phyloP scores from a whole-genome alignment of 208 protist species.

The Leishmania tropica region DNA sequence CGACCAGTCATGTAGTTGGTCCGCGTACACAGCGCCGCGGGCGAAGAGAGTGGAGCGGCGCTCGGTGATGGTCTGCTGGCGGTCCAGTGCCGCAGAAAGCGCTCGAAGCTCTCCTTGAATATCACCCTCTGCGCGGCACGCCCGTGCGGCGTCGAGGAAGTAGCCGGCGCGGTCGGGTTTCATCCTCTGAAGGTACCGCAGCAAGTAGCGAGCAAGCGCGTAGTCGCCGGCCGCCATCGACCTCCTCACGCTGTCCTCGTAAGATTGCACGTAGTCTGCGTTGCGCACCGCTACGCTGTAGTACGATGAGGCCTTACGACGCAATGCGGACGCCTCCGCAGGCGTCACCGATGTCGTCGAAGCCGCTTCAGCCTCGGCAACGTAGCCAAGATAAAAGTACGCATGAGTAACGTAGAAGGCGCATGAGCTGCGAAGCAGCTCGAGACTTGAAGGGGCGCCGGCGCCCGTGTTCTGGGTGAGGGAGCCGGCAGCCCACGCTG shows the following conservation, averaged over 20 bases:
- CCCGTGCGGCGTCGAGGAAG: slow-evolving; percentile 62
- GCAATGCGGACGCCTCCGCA: slow-evolving; percentile 21
- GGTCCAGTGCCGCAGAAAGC: slow-evolving; percentile 79
- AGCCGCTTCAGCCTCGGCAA: slow-evolving; percentile 27
- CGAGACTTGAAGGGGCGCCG: slow-evolving; percentile 10
- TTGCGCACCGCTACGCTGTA: slow-evolving; percentile 51
- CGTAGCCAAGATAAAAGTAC: slow-evolving; percentile 79
- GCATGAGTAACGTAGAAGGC: slow-evolving; percentile 77
- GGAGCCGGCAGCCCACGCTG: slow-evolving; percentile 20
- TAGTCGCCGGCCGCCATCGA: slow-evolving; percentile 59
- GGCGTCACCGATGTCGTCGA: slow-evolving; percentile 8
- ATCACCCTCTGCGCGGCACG: slow-evolving; percentile 60
- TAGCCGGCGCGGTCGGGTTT: slow-evolving; percentile 56
- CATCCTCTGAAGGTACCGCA: slow-evolving; percentile 67
- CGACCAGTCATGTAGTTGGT: slow-evolving; percentile 55
- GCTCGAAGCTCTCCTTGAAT: slow-evolving; percentile 50
- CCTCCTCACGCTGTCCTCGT: slow-evolving; percentile 58
- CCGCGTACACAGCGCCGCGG: slow-evolving; percentile 72
- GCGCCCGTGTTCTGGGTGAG: slow-evolving; percentile 12
- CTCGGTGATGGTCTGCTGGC: slow-evolving; percentile 44
- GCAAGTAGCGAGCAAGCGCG: slow-evolving; percentile 58
- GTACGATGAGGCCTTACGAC: slow-evolving; percentile 39
- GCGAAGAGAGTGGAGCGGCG: slow-evolving; percentile 70
- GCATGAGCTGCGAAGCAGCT: slow-evolving; percentile 22
- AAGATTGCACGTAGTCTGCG: slow-evolving; percentile 54